Evolutionary conservation across 2,329 filamentous ascomycete genomes (phyloP), one percentile per base, ranked within the genome.

Genomic region (Incumbomyces lentus): DNA sequence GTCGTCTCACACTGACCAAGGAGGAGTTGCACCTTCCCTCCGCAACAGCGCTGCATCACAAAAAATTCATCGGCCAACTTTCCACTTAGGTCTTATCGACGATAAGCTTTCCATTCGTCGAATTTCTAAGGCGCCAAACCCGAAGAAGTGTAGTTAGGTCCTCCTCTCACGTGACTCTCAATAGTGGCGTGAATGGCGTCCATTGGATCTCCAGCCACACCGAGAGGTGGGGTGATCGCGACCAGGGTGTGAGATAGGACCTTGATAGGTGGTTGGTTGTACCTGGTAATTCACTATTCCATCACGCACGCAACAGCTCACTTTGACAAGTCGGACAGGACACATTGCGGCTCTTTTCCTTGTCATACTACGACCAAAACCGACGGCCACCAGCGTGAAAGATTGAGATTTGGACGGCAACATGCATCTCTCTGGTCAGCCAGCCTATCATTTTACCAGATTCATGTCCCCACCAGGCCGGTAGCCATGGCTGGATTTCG

Each of bases 61-160:
- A 49, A 52, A 51, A 53, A 53, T 43, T 51, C 13, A 12, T 49
- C 49, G 50, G 37, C 45, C 34, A 37, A 51, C 41, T 48, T 53
- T 44, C 46, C 36, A 18, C 11, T 43, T 36, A 10, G 6, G 31
- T 14, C 40, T 42, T 42, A 42, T 42, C 47, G 44, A 11, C 11
- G 6, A 26, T 46, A 29, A 19, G 26, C 16, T 12, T 26, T 26
- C 8, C 4, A 26, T 6, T 26, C 40, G 11, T 44, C 6, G 2
- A n/a, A n/a, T n/a, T n/a, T n/a, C n/a, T n/a, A n/a, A n/a, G n/a
- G n/a, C n/a, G n/a, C n/a, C n/a, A n/a, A n/a, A n/a, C n/a, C n/a
- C n/a, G n/a, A n/a, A n/a, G n/a, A n/a, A n/a, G n/a, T n/a, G n/a
- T n/a, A n/a, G n/a, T n/a, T n/a, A n/a, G n/a, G n/a, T n/a, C n/a